These are phyloP conservation scores for Amylocystis lapponica DNA, from an alignment of 768 basidiomycete genomes.

Conservation along the genomic window DNA sequence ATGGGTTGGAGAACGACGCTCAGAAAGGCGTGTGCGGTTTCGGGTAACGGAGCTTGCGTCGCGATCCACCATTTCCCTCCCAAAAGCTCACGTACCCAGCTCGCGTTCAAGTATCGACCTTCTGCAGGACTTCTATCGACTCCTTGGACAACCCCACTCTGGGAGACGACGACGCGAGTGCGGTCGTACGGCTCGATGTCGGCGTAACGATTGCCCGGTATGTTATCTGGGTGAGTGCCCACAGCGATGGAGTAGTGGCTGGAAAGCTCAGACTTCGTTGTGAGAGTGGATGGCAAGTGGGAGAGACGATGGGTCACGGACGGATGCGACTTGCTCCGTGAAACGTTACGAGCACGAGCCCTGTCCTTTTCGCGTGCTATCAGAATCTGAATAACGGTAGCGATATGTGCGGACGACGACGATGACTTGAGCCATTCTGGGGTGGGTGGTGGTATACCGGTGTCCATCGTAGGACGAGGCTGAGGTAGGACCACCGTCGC, in stretches of 20 bases:
- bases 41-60: conserved; percentile 71
- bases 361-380: conserved; percentile 34
- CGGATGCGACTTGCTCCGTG: conserved; percentile 15
- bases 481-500: too few species aligned
- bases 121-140: background rate
- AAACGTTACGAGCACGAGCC: conserved; percentile 24
- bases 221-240: conserved; percentile 42
- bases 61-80: conserved; percentile 84
- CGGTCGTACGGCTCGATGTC: conserved; percentile 80
- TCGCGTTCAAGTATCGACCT: conserved; percentile 74
- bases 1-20: conserved; percentile 54
- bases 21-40: conserved; percentile 72
- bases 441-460: background rate
- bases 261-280: conserved; percentile 17
- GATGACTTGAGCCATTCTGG: conserved; percentile 24
- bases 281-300: conserved; percentile 10
- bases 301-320: conserved; percentile 16
- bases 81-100: conserved; percentile 72
- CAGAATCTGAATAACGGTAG: conserved; percentile 29
- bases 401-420: conserved; percentile 20
- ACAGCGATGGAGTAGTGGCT: conserved; percentile 52
- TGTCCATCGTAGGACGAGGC: background rate
- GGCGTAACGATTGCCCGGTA: conserved; percentile 57
- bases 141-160: conserved; percentile 11
- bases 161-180: conserved; percentile 58